Percentiles rank a stretch among this genome's conserved stretches.
Evolutionary conservation across 2,329 filamentous ascomycete species (phyloP).

Genomic region (Albophoma yamanashiensis): DNA sequence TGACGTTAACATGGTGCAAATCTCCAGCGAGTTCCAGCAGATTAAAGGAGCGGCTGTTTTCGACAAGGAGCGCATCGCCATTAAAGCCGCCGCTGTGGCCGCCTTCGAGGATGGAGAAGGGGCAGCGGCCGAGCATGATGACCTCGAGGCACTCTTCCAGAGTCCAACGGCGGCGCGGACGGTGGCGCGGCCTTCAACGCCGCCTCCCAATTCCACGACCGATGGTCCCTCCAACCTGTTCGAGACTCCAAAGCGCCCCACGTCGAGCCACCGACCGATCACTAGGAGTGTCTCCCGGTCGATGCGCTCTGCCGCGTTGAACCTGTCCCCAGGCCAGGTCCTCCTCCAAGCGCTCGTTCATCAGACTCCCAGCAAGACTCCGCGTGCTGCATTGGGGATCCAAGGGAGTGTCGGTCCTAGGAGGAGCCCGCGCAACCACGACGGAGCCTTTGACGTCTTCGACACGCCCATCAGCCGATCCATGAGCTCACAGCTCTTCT

Average conservation of each 20-base stretch:
- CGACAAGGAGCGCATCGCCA: constrained; percentile 32
- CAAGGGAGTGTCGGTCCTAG: constrained; percentile 23
- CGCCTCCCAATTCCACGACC: constrained; percentile 34
- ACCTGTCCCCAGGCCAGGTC: constrained; percentile 31
- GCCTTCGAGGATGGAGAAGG: constrained; percentile 11
- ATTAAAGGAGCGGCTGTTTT: constrained; percentile 15
- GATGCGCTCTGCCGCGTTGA: constrained; percentile 34
- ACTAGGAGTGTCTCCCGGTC: constrained; percentile 51
- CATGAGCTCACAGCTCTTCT: constrained; percentile 49
- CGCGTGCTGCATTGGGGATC: constrained; percentile 17
- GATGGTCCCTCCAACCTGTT: constrained; percentile 32
- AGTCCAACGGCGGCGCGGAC: constrained; percentile 34
- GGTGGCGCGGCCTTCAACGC: constrained; percentile 35
- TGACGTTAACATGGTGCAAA: constrained; percentile 39
- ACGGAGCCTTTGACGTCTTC: constrained; percentile 27
- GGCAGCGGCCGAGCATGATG: constrained; percentile 32
- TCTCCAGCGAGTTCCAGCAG: constrained; percentile 24
- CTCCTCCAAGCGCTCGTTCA: constrained; percentile 21
- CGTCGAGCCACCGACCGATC: constrained; percentile 48
- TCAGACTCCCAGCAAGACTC: constrained; percentile 37
- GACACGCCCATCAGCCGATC: constrained; percentile 52
- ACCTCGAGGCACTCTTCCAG: constrained; percentile 57
- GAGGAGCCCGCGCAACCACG: constrained; percentile 31
- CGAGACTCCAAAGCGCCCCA: constrained; percentile 54
- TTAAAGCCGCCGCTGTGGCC: neutral